Evolutionary conservation across 2,329 filamentous ascomycete genomes (phyloP), one percentile per base, ranked within the genome.

Genomic region (Thermothelomyces thermophilus): DNA sequence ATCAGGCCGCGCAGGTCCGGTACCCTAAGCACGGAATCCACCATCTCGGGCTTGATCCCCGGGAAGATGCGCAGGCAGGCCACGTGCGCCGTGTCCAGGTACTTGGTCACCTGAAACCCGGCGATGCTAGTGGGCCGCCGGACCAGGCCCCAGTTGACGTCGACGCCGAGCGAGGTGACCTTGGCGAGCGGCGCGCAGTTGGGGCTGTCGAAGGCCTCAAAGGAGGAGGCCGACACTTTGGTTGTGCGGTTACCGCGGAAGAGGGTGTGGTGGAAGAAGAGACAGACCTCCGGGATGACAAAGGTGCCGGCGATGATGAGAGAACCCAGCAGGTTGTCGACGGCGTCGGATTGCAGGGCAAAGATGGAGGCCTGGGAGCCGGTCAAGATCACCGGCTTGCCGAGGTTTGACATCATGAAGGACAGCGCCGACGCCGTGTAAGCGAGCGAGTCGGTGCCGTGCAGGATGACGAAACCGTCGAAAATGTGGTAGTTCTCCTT

Each of bases 211-310:
- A 96, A 96, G 6, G 89, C 90, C 50, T 87, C 83, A 64, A 94
- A 95, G 47, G 87, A 82, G 51, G 86, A 87, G 5, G 90, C 87
- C 13, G 88, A 90, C 28, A 94, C 82, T 67, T 96, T 96, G 55
- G 87, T 93, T 9, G 87, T 83, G 52, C 90, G 76, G 68, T 95
- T 95, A 14, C 90, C 90, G 22, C 90, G 82, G 70, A 90, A 94
- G 17, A 96, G 78, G 58, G 84, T 88, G 70, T 94, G 87, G 68
- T 93, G 88, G 75, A 96, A 96, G 73, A 94, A 95, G 31, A 96
- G 76, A 64, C 88, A 90, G 46, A 96, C 90, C 66, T 95, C 90
- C 0, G 90, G 90, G 51, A 96, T 88, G 71, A 89, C 86, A 64
- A 95, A 95, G 53, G 93, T 93, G 30, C 89, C 89, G 3, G 90